Conservation (phyloP, 2,329 filamentous ascomycete species). For the Trichophyton equinum region DNA sequence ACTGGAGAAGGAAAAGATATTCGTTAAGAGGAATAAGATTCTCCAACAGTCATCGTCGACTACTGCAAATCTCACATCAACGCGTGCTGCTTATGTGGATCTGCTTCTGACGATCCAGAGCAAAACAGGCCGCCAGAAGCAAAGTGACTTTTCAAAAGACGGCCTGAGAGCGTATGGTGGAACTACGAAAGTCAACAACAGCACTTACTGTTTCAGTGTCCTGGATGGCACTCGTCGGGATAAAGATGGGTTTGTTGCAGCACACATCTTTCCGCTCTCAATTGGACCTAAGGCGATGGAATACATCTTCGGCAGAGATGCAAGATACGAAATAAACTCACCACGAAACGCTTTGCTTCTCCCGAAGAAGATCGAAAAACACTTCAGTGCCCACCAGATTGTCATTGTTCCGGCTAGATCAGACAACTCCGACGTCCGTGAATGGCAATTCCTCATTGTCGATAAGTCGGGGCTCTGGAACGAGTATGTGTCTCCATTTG, state of each 20-base stretch:
- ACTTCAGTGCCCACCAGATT: neutral
- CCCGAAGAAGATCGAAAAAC: neutral
- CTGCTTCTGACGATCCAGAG: neutral
- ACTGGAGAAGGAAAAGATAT: neutral
- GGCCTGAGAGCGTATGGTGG: neutral
- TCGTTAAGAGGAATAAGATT: neutral
- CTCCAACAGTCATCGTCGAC: slow-evolving; percentile 12
- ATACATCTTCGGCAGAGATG: slow-evolving; percentile 9
- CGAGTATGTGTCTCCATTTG: neutral
- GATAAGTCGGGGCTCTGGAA: slow-evolving; percentile 2
- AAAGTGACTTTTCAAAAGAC: neutral
- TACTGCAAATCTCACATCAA: slow-evolving; percentile 16
- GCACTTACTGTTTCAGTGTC: neutral
- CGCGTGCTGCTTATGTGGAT: slow-evolving; percentile 10
- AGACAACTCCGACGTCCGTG: neutral
- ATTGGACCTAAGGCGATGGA: slow-evolving; percentile 7
- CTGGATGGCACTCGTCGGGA: neutral
- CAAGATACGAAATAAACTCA: slow-evolving; percentile 8
- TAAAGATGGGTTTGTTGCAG: neutral
- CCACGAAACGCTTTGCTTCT: slow-evolving; percentile 9
- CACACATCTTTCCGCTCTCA: slow-evolving; percentile 10
- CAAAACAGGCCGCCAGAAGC: neutral
- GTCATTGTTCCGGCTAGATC: neutral
- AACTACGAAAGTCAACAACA: neutral
- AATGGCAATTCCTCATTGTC: neutral